phyloP scores from a whole-genome alignment of 2,329 filamentous ascomycete species.

The Ophioceras dolichostomum region DNA sequence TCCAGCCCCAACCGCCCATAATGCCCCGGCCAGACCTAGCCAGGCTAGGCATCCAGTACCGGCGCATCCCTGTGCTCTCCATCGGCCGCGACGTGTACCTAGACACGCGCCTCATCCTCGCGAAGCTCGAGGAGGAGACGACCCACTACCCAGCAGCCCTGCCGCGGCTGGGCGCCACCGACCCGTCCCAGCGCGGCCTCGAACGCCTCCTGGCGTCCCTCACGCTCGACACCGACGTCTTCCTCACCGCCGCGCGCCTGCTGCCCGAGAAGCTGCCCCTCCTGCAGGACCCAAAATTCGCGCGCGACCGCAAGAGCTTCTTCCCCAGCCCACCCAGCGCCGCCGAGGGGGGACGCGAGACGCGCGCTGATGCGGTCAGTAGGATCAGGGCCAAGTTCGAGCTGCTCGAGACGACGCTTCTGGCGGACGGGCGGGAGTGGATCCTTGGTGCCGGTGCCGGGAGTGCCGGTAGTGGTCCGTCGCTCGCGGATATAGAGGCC shows the following conservation, averaged over 20 bases:
- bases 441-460: conserved; percentile 36
- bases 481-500: conserved; percentile 56
- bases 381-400: conserved; percentile 41
- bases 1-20: conserved; percentile 54
- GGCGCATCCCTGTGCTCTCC: conserved; percentile 56
- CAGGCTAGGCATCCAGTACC: conserved; percentile 49
- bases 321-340: conserved; percentile 9
- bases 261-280: conserved; percentile 44
- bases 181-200: conserved; percentile 28
- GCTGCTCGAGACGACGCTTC: conserved; percentile 47
- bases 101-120: conserved; percentile 57
- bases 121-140: conserved; percentile 46
- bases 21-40: conserved; percentile 55
- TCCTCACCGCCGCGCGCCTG: conserved; percentile 35
- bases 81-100: conserved; percentile 57
- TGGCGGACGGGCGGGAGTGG: conserved; percentile 57
- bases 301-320: conserved; percentile 39
- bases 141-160: conserved; percentile 34
- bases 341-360: conserved; percentile 11
- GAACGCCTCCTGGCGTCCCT: conserved; percentile 43
- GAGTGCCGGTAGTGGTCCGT: too few species aligned
- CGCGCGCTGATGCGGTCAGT: conserved; percentile 40
- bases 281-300: conserved; percentile 44
- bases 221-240: conserved; percentile 44
- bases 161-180: conserved; percentile 15